A percentile compares a stretch with the other conserved stretches of the same genome.
Evolutionary conservation across 2,329 filamentous ascomycete species (phyloP).

Genomic region (Dactylonectria estremocensis): DNA sequence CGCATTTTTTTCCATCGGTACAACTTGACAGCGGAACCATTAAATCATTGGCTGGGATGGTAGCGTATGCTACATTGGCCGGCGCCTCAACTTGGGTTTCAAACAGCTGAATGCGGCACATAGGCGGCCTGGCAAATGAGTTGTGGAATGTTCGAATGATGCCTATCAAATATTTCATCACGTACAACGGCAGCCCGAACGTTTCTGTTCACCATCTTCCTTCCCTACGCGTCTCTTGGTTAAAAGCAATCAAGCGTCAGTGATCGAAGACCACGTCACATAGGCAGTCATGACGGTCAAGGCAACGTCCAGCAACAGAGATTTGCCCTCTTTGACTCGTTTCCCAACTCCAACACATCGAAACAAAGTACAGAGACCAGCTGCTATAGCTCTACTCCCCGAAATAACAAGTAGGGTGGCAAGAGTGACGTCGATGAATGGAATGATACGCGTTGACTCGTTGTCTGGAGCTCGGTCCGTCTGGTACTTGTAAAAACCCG

Average conservation of each 20-base stretch:
- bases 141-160: too few species aligned
- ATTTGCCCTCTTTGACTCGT: conserved; percentile 4
- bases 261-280: conserved; percentile 6
- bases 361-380: conserved; percentile 2
- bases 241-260: not conserved
- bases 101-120: too few species aligned
- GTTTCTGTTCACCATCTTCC: too few species aligned
- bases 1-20: too few species aligned
- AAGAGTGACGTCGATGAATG: not conserved
- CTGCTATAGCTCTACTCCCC: not conserved
- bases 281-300: conserved; percentile 5
- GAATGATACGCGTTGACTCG: conserved; percentile 9
- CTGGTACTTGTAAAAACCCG: conserved; percentile 2
- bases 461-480: conserved; percentile 12
- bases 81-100: too few species aligned
- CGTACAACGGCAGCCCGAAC: too few species aligned
- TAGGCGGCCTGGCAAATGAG: too few species aligned
- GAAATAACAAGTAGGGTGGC: not conserved
- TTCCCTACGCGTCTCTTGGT: too few species aligned
- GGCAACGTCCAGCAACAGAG: not conserved
- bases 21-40: too few species aligned
- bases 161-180: too few species aligned
- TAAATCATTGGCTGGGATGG: too few species aligned
- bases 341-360: not conserved
- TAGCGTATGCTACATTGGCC: too few species aligned